phyloP scores from a whole-genome alignment of 768 basidiomycete species.

The Psilocybe cubensis region DNA sequence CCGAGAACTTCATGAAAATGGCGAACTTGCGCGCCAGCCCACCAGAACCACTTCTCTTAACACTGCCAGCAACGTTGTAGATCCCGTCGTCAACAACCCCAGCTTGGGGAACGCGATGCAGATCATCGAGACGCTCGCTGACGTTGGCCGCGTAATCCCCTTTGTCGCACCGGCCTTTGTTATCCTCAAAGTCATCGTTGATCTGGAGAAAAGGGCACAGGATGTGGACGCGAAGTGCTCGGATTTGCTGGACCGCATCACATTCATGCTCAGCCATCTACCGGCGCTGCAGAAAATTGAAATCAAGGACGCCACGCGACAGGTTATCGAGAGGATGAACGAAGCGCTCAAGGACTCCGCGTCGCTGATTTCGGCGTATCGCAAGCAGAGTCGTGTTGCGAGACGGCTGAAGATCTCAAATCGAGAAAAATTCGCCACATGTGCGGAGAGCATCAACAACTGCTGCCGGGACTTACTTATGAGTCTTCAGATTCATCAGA shows the following conservation, averaged over 20 bases:
- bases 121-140: slow-evolving; percentile 33
- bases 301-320: slow-evolving; percentile 34
- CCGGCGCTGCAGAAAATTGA: slow-evolving; percentile 35
- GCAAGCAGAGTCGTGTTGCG: slow-evolving; percentile 37
- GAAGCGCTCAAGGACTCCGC: slow-evolving; percentile 41
- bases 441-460: slow-evolving; percentile 32
- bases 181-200: slow-evolving; percentile 42
- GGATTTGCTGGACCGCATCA: slow-evolving; percentile 44
- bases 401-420: slow-evolving; percentile 41
- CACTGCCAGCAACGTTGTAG: slow-evolving; percentile 17
- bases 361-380: slow-evolving; percentile 40
- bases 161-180: slow-evolving; percentile 43
- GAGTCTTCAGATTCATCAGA: slow-evolving; percentile 46
- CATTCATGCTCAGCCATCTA: slow-evolving; percentile 45
- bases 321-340: slow-evolving; percentile 42
- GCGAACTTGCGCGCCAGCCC: slow-evolving; percentile 3
- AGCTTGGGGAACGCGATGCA: slow-evolving; percentile 32
- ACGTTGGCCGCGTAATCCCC: slow-evolving; percentile 38
- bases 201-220: slow-evolving; percentile 37
- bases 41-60: slow-evolving; percentile 7
- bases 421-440: slow-evolving; percentile 37
- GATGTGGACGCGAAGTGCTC: slow-evolving; percentile 44
- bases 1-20: slow-evolving; percentile 4
- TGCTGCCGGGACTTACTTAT: slow-evolving; percentile 42
- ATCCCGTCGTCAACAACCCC: slow-evolving; percentile 22